Percentiles rank a stretch among this genome's conserved stretches.
Conservation (phyloP, 441 rosid species). For the Croton laevigatus region DNA sequence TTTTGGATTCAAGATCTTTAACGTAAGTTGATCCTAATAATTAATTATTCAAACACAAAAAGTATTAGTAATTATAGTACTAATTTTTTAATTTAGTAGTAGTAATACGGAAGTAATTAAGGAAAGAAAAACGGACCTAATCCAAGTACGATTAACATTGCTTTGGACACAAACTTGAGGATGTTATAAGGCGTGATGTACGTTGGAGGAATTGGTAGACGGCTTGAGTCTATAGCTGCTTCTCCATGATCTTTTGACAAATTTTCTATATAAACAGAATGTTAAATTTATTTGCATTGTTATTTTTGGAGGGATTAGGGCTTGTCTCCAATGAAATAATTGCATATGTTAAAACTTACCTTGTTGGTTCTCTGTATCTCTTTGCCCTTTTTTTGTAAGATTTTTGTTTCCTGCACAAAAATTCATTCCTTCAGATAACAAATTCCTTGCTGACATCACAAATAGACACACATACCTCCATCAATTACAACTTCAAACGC, state of each 20-base stretch:
- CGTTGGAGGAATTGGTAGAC: conserved; percentile 25
- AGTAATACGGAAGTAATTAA: background rate
- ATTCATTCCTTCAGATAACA: background rate
- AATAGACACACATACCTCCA: background rate
- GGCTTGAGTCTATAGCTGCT: background rate
- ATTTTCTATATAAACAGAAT: background rate
- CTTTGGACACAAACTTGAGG: conserved; percentile 32
- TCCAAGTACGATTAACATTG: conserved; percentile 32
- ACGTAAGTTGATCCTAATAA: conserved; percentile 19
- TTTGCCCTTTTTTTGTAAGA: background rate
- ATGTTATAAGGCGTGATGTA: conserved; percentile 26
- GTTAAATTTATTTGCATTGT: no score
- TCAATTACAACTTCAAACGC: background rate
- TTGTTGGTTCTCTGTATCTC: conserved; percentile 21
- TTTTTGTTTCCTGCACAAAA: no score
- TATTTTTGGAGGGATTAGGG: no score
- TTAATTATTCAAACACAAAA: background rate
- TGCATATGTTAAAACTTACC: background rate
- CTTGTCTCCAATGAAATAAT: no score
- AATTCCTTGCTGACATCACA: background rate
- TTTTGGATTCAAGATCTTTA: conserved; percentile 24
- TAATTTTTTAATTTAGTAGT: no score
- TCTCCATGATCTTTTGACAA: background rate
- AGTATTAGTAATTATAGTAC: no score
- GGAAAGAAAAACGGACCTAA: conserved; percentile 17